phyloP scores from a whole-genome alignment of 176 grass and related monocot species.

The Musa troglodytarum region DNA sequence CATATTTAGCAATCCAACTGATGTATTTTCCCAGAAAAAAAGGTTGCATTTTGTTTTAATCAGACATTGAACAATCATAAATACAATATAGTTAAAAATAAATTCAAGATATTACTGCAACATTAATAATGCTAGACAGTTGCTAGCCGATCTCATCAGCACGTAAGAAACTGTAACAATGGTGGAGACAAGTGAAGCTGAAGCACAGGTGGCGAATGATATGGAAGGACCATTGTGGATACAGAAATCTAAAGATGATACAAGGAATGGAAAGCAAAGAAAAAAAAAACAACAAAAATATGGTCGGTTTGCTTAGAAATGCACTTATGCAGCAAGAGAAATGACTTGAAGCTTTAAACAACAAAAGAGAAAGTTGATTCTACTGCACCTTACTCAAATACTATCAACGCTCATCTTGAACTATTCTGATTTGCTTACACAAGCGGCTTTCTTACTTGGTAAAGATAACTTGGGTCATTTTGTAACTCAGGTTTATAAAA shows the following conservation, averaged over 20 bases:
- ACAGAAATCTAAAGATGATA: not conserved
- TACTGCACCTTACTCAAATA: no score
- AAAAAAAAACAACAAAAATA: not conserved
- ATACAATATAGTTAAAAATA: not conserved
- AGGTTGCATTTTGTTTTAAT: not conserved
- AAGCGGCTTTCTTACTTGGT: no score
- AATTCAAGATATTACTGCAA: no score
- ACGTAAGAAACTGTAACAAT: not conserved
- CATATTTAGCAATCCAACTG: not conserved
- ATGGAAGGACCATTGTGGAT: not conserved
- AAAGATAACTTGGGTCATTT: no score
- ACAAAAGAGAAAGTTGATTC: no score
- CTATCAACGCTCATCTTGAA: no score
- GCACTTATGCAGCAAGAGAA: no score
- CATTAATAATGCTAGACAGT: no score
- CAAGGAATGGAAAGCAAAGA: not conserved
- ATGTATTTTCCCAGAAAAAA: not conserved
- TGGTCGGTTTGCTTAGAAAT: not conserved
- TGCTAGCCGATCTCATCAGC: not conserved
- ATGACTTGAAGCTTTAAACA: no score
- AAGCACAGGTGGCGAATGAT: not conserved
- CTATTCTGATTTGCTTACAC: no score
- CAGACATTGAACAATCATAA: not conserved
- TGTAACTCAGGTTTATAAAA: not conserved
- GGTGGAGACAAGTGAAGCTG: not conserved